Percentiles rank a stretch among this genome's conserved stretches.
Evolutionary conservation across 371 early-diverging fungal species (phyloP).

Genomic region (Mortierella sp.): DNA sequence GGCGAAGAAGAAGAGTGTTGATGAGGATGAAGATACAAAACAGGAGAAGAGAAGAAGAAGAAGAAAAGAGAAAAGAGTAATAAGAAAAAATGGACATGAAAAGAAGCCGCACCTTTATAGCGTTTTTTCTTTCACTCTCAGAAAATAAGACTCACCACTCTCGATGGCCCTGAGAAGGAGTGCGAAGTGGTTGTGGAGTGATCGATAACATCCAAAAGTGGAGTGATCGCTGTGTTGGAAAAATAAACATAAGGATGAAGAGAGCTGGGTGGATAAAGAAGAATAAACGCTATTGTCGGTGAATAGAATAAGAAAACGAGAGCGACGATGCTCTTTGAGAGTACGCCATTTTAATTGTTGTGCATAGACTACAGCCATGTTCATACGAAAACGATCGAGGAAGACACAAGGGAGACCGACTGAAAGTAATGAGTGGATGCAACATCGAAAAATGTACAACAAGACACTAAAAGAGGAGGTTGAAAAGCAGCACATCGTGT

Average conservation of each 20-base stretch:
- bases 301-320: too few relatives aligned
- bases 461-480: not conserved
- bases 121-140: not conserved
- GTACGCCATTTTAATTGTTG: not conserved
- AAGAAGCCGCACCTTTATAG: not conserved
- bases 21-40: not conserved
- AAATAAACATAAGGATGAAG: not conserved
- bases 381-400: not conserved
- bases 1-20: not conserved
- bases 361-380: not conserved
- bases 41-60: not conserved
- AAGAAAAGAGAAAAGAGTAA: constrained; percentile 1
- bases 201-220: not conserved
- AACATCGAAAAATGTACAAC: not conserved
- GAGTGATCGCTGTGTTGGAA: constrained; percentile 12
- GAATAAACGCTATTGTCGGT: not conserved
- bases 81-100: too few relatives aligned
- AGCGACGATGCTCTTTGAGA: not conserved
- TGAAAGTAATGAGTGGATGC: not conserved
- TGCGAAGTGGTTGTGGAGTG: not conserved
- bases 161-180: not conserved
- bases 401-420: not conserved
- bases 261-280: not conserved
- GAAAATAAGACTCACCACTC: too few relatives aligned
- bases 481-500: constrained; percentile 2